A percentile compares a stretch with the other conserved stretches of the same genome.
Conservation (phyloP, 1,284 basidiomycete species). For the Microbotryum lychnidis-dioicae region DNA sequence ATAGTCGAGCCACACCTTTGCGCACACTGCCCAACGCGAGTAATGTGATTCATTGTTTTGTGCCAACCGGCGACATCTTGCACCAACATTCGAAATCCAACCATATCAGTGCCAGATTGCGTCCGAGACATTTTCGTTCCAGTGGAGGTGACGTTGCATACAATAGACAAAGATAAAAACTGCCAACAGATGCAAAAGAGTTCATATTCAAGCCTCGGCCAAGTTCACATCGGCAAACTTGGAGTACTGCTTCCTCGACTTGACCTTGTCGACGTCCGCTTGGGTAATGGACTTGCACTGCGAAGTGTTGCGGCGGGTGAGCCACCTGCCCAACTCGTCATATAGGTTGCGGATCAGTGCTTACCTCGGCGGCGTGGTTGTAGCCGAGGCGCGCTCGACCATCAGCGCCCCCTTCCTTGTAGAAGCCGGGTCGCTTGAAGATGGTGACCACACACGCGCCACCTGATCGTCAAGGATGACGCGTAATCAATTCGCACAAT, state of each 20-base stretch:
- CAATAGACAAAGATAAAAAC: too few relatives aligned
- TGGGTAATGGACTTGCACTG: slow-evolving; percentile 52
- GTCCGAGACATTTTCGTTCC: too few relatives aligned
- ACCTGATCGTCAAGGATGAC: slow-evolving; percentile 8
- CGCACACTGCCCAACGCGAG: too few relatives aligned
- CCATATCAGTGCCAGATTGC: too few relatives aligned
- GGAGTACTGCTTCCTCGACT: slow-evolving; percentile 51
- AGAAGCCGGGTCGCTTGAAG: slow-evolving; percentile 65
- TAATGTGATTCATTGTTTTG: too few relatives aligned
- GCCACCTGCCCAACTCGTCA: background rate
- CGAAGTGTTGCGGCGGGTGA: background rate
- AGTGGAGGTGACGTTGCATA: too few relatives aligned
- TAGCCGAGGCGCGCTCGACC: slow-evolving; percentile 65
- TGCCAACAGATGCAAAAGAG: too few relatives aligned
- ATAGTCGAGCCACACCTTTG: too few relatives aligned
- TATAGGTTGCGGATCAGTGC: background rate
- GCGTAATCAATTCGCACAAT: too few relatives aligned
- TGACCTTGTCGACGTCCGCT: slow-evolving; percentile 63
- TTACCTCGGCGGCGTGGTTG: slow-evolving; percentile 55
- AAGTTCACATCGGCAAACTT: slow-evolving; percentile 20
- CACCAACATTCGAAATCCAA: too few relatives aligned
- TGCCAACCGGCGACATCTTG: too few relatives aligned
- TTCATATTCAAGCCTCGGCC: too few relatives aligned
- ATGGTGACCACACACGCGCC: slow-evolving; percentile 65
- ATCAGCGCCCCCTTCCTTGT: slow-evolving; percentile 52